Base-by-base conservation (phyloP, 345 rosid genomes). In the Trapa incisa region DNA sequence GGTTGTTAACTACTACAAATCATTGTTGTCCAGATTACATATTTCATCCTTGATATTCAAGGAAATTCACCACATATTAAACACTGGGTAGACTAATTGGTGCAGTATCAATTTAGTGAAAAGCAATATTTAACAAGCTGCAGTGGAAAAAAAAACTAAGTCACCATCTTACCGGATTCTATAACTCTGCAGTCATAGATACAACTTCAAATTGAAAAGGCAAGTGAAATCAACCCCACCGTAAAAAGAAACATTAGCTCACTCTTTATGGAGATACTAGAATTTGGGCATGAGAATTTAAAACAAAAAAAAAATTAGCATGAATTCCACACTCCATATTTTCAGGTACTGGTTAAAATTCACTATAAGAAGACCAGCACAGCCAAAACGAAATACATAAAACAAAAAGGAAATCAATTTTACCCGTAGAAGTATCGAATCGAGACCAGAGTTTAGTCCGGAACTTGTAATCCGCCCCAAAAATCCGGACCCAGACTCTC, bases 391-490 rank as follows among this genome's bases (percentile, higher is more conserved):
- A 63, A 36, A 6, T 11, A 14, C 1, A 22, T 13, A 41, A 41
- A 33, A 4, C 17, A 14, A 62, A 11, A 5, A 36, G 0, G 14
- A 1, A 36, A 42, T 38, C 15, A 32, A 2, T 17, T 22, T 62
- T 64, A 89, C 98, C 98, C 41, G 93, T 76, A 42, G 86, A 76
- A 77, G 98, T 90, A 71, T 92, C 93, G 56, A 88, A 88, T 3
- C 86, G 85, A 68, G 98, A 93, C 98, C 98, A 93, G 64, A 93
- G 90, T 84, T 93, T 93, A 15, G 86, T 83, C 10, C 96, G 77
- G 57, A 78, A 87, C 79, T 79, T 82, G 39, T 80, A 82, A 74
- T 93, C 98, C 0, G 98, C 98, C 22, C 75, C 81, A 37, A 93
- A 75, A 63, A 93, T 88, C 65, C 98, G 87, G 50, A 90, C 87